Base-by-base conservation (phyloP, 345 rosid genomes). In the Gossypium raimondii region DNA sequence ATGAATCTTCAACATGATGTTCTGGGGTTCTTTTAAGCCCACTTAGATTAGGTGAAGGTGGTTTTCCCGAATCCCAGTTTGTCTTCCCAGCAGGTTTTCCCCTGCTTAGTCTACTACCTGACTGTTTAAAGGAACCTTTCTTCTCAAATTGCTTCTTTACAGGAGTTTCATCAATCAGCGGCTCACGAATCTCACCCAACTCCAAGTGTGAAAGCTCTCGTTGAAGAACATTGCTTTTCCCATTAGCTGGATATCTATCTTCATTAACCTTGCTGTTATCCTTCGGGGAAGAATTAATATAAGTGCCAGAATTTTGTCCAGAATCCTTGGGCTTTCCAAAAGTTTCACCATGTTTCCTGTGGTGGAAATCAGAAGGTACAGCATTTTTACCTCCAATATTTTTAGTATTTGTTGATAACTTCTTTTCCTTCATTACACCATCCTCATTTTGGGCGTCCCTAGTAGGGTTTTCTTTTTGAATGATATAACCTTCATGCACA, bases 171-270 rank as follows among this genome's bases (percentile, higher is more conserved):
- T 87, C 97, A 8, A 74, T 82, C 65, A 79, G 60, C 74, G 93
- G 85, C 76, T 90, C 96, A 44, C 93, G 97, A 69, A 92, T 88
- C 83, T 94, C 98, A 80, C 98, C 98, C 71, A 92, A 81, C 88
- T 94, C 98, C 89, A 94, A 84, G 76, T 89, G 94, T 27, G 96
- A 86, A 75, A 82, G 80, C 85, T 90, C 96, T 83, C 92, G 86
- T 61, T 84, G 97, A 80, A 93, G 94, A 43, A 78, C 17, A 73
- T 73, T 70, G 51, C 81, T 86, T 79, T 84, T 90, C 72, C 88
- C 92, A 80, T 84, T 85, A 4, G 59, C 79, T 16, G 85, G 84
- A 73, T 78, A 25, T 74, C 80, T 88, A 24, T 80, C 81, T 0
- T 61, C 76, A 44, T 4, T 44, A 24, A 67, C 11, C 43, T 7